Conservation (phyloP, 768 basidiomycete species). For the Lentinula raphanica region DNA sequence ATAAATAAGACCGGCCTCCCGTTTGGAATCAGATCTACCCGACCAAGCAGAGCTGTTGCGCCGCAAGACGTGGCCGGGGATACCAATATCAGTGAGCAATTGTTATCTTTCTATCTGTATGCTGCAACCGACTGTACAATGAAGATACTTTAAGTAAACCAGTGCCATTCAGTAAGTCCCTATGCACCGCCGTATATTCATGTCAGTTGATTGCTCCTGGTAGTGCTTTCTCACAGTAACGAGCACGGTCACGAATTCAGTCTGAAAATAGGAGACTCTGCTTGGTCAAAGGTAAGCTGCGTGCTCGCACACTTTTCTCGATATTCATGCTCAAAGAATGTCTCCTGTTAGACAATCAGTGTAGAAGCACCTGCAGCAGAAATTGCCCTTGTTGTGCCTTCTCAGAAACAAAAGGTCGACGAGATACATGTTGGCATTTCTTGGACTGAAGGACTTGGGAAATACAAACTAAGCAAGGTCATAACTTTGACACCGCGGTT, state of each 20-base stretch:
- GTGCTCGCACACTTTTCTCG: not conserved
- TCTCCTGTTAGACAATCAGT: slow-evolving; percentile 56
- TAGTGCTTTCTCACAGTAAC: slow-evolving; percentile 83
- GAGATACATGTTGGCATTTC: slow-evolving; percentile 82
- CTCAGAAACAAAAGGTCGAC: slow-evolving; percentile 54
- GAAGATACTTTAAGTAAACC: slow-evolving; percentile 47
- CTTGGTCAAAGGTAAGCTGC: slow-evolving; percentile 81
- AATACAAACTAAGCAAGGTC: slow-evolving; percentile 94
- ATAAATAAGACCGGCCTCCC: slow-evolving; percentile 91
- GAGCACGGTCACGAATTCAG: slow-evolving; percentile 80
- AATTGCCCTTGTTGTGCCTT: slow-evolving; percentile 68
- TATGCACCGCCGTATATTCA: slow-evolving; percentile 5
- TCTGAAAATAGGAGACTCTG: slow-evolving; percentile 74
- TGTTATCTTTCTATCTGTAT: not conserved
- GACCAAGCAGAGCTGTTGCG: slow-evolving; percentile 55
- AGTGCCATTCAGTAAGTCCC: slow-evolving; percentile 73
- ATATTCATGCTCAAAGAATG: not conserved
- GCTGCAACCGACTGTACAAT: not conserved
- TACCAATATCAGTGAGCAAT: slow-evolving; percentile 51
- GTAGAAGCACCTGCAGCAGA: slow-evolving; percentile 93
- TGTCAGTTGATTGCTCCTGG: not conserved
- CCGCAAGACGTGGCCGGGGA: slow-evolving; percentile 85
- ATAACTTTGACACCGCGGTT: slow-evolving; percentile 90
- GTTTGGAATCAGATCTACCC: slow-evolving; percentile 64
- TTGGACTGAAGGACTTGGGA: slow-evolving; percentile 91